Percentiles rank a stretch among this genome's conserved stretches.
These are phyloP conservation scores for Lepiota venenata DNA, from an alignment of 768 basidiomycete genomes.

Conservation along the genomic window DNA sequence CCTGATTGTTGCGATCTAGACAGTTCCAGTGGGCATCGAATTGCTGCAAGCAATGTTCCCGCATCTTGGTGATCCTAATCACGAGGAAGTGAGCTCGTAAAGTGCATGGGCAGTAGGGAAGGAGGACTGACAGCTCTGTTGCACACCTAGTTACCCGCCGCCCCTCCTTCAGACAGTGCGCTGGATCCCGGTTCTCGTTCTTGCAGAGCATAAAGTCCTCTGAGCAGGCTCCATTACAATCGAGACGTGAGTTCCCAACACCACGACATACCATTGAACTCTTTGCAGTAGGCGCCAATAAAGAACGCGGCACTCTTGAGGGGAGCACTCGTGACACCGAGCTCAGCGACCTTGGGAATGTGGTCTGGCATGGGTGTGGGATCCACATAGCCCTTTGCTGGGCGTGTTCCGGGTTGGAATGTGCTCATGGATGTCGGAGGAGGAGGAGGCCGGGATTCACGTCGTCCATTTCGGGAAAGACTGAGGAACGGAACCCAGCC, in stretches of 20 bases:
- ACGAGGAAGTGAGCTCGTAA: background rate
- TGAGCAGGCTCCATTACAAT: slow-evolving; percentile 10
- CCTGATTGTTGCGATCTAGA: slow-evolving; percentile 93
- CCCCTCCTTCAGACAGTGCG: slow-evolving; percentile 93
- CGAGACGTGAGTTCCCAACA: background rate
- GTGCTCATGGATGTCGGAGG: slow-evolving; percentile 41
- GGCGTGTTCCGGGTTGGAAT: slow-evolving; percentile 45
- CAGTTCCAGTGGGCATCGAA: slow-evolving; percentile 95
- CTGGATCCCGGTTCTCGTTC: slow-evolving; percentile 84
- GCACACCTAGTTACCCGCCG: slow-evolving; percentile 94
- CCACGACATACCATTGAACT: slow-evolving; percentile 80
- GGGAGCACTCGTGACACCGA: slow-evolving; percentile 89
- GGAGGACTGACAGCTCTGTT: slow-evolving; percentile 74
- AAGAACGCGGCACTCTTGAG: slow-evolving; percentile 97
- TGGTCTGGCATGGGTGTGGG: slow-evolving; percentile 62
- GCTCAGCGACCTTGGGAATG: slow-evolving; percentile 77
- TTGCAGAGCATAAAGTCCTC: slow-evolving; percentile 89
- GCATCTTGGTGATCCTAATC: slow-evolving; percentile 84
- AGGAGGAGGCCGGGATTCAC: slow-evolving; percentile 10
- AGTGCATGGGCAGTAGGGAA: background rate
- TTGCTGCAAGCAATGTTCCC: slow-evolving; percentile 83
- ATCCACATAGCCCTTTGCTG: slow-evolving; percentile 53
- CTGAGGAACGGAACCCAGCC: slow-evolving; percentile 12
- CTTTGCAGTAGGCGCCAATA: slow-evolving; percentile 93
- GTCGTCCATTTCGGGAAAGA: slow-evolving; percentile 10